phyloP scores from a whole-genome alignment of 176 grass and related monocot genomes.

The Zoysia pacifica region DNA sequence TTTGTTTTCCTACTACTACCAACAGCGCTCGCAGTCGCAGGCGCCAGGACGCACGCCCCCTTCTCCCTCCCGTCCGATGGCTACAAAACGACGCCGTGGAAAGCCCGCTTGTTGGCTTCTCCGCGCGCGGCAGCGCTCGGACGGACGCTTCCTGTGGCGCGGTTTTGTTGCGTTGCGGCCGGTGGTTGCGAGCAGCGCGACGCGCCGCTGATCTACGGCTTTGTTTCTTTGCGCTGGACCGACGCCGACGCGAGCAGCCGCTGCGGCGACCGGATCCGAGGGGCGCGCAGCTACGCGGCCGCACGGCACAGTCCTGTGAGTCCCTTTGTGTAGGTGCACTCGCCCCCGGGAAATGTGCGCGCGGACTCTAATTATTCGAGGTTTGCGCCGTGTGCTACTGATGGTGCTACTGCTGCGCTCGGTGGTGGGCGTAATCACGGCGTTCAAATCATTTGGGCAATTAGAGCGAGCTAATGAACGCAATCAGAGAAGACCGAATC shows the following conservation, averaged over 20 bases:
- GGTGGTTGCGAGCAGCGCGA: not conserved
- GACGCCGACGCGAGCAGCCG: not conserved
- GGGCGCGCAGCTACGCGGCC: not conserved
- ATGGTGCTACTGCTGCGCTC: not conserved
- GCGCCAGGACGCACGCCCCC: too few relatives aligned
- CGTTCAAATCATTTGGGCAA: not conserved
- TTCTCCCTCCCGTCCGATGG: not conserved
- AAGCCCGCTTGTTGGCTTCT: constrained; percentile 9
- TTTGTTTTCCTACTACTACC: not conserved
- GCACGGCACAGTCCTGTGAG: too few relatives aligned
- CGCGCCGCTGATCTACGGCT: not conserved
- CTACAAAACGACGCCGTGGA: constrained; percentile 5
- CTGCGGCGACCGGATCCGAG: constrained; percentile 18
- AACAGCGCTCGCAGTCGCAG: too few relatives aligned
- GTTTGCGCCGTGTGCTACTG: not conserved
- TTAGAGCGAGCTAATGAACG: not conserved
- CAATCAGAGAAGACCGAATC: constrained; percentile 26
- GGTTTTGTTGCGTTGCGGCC: not conserved
- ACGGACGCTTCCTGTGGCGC: not conserved
- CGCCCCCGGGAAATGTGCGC: not conserved
- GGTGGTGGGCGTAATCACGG: not conserved
- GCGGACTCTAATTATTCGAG: not conserved
- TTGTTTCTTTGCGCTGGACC: constrained; percentile 26
- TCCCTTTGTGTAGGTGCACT: not conserved
- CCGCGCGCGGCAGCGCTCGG: constrained; percentile 4